Conservation (phyloP, 2,329 filamentous ascomycete species). For the Pseudogymnoascus sp. region DNA sequence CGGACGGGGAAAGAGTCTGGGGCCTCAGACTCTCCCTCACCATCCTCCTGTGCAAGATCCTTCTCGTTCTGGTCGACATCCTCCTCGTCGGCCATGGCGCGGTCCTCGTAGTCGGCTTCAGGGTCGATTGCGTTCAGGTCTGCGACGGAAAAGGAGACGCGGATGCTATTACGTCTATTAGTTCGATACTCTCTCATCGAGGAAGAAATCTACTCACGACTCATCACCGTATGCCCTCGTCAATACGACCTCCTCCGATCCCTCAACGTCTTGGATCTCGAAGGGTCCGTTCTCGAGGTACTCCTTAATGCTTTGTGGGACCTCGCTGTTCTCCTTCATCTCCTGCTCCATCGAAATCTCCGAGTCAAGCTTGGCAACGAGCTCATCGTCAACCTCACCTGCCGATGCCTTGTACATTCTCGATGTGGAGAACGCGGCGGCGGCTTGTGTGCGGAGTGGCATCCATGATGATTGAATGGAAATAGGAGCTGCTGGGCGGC, state of each 20-base stretch:
- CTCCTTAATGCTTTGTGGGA: conserved; percentile 73
- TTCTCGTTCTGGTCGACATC: conserved; percentile 44
- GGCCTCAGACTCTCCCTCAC: conserved; percentile 42
- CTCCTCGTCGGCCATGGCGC: conserved; percentile 49
- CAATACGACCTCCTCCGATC: conserved; percentile 81
- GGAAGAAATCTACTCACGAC: conserved; percentile 50
- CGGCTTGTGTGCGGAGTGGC: conserved; percentile 23
- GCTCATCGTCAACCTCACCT: conserved; percentile 63
- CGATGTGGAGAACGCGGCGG: conserved; percentile 33
- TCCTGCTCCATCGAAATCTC: conserved; percentile 81
- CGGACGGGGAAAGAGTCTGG: conserved; percentile 66
- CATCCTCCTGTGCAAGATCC: conserved; percentile 51
- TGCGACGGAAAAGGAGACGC: conserved; percentile 75
- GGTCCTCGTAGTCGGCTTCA: conserved; percentile 50
- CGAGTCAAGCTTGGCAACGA: conserved; percentile 76
- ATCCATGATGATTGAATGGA: conserved; percentile 25
- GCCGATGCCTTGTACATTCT: conserved; percentile 32
- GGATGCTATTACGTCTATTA: conserved; percentile 47
- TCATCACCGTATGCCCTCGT: conserved; percentile 80
- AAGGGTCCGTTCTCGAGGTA: conserved; percentile 83
- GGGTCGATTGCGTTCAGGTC: conserved; percentile 65
- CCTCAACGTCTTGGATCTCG: conserved; percentile 72
- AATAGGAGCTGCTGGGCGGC: conserved; percentile 38
- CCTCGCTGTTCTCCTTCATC: conserved; percentile 60
- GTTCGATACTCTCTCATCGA: background rate